phyloP scores from a whole-genome alignment of 163 green algal species.

The Volvox carteri region DNA sequence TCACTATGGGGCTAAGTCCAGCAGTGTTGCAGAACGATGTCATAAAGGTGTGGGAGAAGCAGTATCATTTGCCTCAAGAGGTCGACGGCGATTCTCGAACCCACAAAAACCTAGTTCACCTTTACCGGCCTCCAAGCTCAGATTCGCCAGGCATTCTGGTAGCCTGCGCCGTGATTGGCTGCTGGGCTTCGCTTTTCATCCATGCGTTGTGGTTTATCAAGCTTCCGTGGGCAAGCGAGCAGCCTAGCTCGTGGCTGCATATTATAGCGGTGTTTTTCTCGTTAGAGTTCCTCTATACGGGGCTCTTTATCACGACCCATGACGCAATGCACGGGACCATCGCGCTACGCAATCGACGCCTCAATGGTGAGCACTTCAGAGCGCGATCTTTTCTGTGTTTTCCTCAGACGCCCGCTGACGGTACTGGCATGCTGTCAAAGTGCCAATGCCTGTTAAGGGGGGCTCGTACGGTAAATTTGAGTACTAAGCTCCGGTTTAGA shows the following conservation, averaged over 20 bases:
- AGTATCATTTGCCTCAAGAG: slow-evolving; percentile 45
- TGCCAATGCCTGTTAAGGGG: no score
- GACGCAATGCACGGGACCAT: slow-evolving; percentile 76
- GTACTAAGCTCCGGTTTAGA: no score
- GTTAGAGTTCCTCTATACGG: slow-evolving; percentile 66
- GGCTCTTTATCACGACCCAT: slow-evolving; percentile 65
- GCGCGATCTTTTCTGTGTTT: background rate
- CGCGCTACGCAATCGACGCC: slow-evolving; percentile 54
- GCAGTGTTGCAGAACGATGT: slow-evolving; percentile 2
- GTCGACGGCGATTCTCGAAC: background rate
- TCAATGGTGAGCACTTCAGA: slow-evolving; percentile 64
- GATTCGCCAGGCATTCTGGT: slow-evolving; percentile 58
- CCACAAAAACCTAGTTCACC: background rate
- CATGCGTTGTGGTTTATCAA: slow-evolving; percentile 58
- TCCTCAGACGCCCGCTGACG: no score
- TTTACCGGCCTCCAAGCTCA: slow-evolving; percentile 58
- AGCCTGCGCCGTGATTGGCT: slow-evolving; percentile 55
- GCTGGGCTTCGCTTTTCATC: slow-evolving; percentile 61
- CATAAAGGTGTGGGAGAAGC: background rate
- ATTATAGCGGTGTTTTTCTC: slow-evolving; percentile 52
- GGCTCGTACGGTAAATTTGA: no score
- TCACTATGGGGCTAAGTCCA: background rate
- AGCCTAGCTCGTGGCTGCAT: slow-evolving; percentile 7
- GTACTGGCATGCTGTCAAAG: no score
- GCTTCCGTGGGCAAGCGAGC: slow-evolving; percentile 41